Evolutionary conservation across 768 basidiomycete species (phyloP).

Genomic region (Boletales sp.): DNA sequence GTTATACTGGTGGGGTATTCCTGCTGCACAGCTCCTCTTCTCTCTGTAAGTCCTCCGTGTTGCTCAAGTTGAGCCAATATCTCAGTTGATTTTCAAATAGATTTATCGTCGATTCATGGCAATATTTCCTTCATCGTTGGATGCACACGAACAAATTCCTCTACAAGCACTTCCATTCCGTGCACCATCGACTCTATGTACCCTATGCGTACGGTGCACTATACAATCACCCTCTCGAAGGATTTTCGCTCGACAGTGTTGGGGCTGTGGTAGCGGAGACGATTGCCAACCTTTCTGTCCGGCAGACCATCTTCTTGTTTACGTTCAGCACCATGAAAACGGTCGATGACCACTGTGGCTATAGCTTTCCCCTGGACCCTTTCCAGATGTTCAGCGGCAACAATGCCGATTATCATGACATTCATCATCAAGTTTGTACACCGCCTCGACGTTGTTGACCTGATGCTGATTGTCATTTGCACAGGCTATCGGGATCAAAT

Average conservation of each 20-base stretch:
- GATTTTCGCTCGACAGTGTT: slow-evolving; percentile 81
- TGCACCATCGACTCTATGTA: slow-evolving; percentile 94
- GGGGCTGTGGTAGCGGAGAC: slow-evolving; percentile 78
- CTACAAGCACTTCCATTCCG: slow-evolving; percentile 88
- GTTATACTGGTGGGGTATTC: slow-evolving; percentile 93
- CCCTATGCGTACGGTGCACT: slow-evolving; percentile 96
- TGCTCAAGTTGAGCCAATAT: background rate
- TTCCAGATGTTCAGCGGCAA: slow-evolving; percentile 81
- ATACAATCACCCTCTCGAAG: slow-evolving; percentile 97
- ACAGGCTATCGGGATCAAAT: slow-evolving; percentile 75
- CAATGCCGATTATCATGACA: slow-evolving; percentile 96
- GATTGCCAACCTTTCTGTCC: slow-evolving; percentile 61
- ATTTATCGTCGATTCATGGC: slow-evolving; percentile 96
- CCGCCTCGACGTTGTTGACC: background rate
- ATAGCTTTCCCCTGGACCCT: slow-evolving; percentile 87
- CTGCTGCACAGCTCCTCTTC: slow-evolving; percentile 61
- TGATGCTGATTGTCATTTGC: background rate
- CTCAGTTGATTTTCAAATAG: slow-evolving; percentile 37
- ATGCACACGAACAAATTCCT: slow-evolving; percentile 91
- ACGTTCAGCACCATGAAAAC: slow-evolving; percentile 84
- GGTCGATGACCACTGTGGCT: slow-evolving; percentile 95
- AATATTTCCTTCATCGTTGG: slow-evolving; percentile 90
- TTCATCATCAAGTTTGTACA: slow-evolving; percentile 82
- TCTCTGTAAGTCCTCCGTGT: slow-evolving; percentile 67
- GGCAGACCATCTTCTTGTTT: slow-evolving; percentile 86